phyloP scores from a whole-genome alignment of 2,329 filamentous ascomycete species.

The Fusarium coicis region DNA sequence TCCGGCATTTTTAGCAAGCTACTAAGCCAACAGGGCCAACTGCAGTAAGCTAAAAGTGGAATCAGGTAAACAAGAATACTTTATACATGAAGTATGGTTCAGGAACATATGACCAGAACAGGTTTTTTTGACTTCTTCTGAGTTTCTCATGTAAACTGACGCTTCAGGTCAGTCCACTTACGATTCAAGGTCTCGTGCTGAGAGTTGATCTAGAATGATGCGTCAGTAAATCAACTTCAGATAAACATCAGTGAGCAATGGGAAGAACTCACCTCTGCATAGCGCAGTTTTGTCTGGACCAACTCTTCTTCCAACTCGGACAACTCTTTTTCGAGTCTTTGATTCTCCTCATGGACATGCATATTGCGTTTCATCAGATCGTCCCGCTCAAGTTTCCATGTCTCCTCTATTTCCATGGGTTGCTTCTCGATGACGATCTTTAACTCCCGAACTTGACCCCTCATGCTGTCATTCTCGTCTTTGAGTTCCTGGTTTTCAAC shows the following conservation, averaged over 20 bases:
- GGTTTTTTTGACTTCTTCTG: background rate
- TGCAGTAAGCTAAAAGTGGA: constrained; percentile 8
- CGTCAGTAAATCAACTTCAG: constrained; percentile 24
- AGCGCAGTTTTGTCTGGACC: constrained; percentile 93
- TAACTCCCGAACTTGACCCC: constrained; percentile 85
- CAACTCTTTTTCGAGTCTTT: constrained; percentile 87
- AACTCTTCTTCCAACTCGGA: constrained; percentile 91
- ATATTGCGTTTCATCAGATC: constrained; percentile 91
- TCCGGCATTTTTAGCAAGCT: constrained; percentile 25
- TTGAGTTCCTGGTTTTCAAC: constrained; percentile 91
- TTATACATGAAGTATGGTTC: constrained; percentile 42
- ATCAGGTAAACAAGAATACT: constrained; percentile 33
- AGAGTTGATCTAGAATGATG: constrained; percentile 68
- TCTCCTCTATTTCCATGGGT: constrained; percentile 85
- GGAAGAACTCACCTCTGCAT: constrained; percentile 81
- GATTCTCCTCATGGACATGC: constrained; percentile 94
- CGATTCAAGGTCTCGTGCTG: constrained; percentile 77
- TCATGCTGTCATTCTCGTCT: constrained; percentile 90
- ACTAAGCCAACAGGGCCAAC: constrained; percentile 3
- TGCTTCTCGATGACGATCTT: constrained; percentile 89
- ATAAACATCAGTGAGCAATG: background rate
- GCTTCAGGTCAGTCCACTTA: constrained; percentile 80
- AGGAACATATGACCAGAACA: constrained; percentile 24
- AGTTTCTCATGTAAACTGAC: constrained; percentile 60
- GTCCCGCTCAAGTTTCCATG: constrained; percentile 86